These are phyloP conservation scores for Rhizoctonia solani DNA, from an alignment of 1,284 basidiomycete species.

Conservation along the genomic window DNA sequence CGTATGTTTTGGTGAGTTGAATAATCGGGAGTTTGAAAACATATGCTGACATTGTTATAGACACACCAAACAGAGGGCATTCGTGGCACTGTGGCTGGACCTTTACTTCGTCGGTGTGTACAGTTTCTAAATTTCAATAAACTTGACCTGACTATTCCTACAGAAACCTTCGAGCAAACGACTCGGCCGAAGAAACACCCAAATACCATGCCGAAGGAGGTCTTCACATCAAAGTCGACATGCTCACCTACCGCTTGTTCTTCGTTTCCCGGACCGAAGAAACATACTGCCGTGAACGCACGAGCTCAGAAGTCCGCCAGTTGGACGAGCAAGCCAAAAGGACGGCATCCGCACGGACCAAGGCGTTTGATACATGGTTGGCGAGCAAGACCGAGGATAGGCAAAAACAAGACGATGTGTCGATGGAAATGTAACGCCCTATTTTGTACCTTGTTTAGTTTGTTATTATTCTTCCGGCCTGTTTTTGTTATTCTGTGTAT, in stretches of 20 bases:
- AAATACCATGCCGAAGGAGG: constrained; percentile 59
- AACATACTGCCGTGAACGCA: constrained; percentile 52
- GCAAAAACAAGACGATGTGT: constrained; percentile 21
- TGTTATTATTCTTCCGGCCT: constrained; percentile 4
- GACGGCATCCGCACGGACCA: background rate
- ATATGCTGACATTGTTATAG: constrained; percentile 35
- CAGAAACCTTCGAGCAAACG: constrained; percentile 42
- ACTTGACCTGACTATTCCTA: constrained; percentile 44
- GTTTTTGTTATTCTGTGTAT: constrained; percentile 28
- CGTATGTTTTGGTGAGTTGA: constrained; percentile 73
- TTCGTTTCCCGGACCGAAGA: constrained; percentile 77
- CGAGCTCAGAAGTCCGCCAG: constrained; percentile 25
- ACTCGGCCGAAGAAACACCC: constrained; percentile 45
- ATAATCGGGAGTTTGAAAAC: background rate
- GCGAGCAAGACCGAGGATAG: constrained; percentile 7
- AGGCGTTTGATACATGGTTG: constrained; percentile 23
- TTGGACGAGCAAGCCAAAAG: constrained; percentile 32
- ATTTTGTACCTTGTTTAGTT: background rate
- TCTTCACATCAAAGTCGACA: constrained; percentile 82
- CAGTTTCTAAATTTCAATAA: background rate
- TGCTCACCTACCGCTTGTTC: constrained; percentile 84
- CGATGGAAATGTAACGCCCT: constrained; percentile 20
- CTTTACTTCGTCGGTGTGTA: constrained; percentile 75
- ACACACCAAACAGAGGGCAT: constrained; percentile 53
- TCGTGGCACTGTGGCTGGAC: constrained; percentile 58